Base-by-base conservation (phyloP, 78 protist species). In the Chrysochromulina parva region DNA sequence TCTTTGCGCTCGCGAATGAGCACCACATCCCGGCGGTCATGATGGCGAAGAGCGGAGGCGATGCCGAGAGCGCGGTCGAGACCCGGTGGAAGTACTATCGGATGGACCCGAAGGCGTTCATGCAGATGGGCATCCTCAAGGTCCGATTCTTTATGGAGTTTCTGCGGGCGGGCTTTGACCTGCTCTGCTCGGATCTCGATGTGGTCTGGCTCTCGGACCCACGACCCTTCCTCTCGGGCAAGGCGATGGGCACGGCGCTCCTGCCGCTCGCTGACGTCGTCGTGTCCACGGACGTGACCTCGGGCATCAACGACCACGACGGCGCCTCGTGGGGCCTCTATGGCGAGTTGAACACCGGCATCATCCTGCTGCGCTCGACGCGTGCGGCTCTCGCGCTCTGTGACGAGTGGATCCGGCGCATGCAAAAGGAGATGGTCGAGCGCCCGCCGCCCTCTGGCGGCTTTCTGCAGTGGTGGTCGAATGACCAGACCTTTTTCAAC, bases 401-500 rank as follows among this genome's bases (percentile, higher is more conserved):
- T 62, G 62, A 20, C 0, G 86, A 7, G 14, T 78, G 86, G 86
- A 10, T 53, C 9, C 19, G 7, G 13, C 82, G 82, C 14, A 74
- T 74, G 82, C 3, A 13, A n/a, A 53, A 74, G 26, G 82, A 74
- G 82, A 48, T 74, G 57, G 82, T 48, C 24, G 6, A 3, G 82
- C 6, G 38, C 26, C 3, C 4, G 24, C 38, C 38, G 55, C 82
- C 48, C 55, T 19, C 82, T 3, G 14, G 6, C 26, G 48, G 48
- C 55, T 13, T 74, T 19, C 26, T 74, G 82, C 82, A 74, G 55
- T 74, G 82, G 82, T 74, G 82, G 82, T 16, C 57, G 13, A 74
- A 74, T 55, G 82, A 74, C 55, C 82, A 74, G 82, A 74, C 82
- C 55, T 74, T 74, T 19, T 74, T 74, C 82, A 74, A 74, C 82